Percentiles rank a stretch among this genome's conserved stretches.
Conservation (phyloP, 345 rosid species). For the Rubroshorea leprosula region DNA sequence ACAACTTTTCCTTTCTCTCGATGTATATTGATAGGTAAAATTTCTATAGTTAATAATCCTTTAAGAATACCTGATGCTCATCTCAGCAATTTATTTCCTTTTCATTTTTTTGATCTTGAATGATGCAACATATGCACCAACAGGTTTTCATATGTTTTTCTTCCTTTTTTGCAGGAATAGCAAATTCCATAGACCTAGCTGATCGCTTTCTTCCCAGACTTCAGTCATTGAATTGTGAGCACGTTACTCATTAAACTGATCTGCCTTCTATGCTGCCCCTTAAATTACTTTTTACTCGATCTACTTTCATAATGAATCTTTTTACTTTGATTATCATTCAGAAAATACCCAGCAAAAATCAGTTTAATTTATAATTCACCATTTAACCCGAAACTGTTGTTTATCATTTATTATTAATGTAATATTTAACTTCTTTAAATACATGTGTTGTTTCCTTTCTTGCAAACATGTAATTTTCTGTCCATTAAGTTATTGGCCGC, state of each 20-base stretch:
- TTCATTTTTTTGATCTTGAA: background rate
- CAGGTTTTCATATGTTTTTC: background rate
- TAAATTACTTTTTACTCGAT: constrained; percentile 79
- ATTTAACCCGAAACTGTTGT: no score
- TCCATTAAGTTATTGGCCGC: no score
- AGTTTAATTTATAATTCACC: no score
- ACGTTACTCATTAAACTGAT: constrained; percentile 52
- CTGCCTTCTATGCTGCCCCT: constrained; percentile 44
- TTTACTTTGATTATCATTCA: no score
- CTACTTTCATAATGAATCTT: no score
- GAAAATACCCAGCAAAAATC: no score
- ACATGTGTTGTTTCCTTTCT: background rate
- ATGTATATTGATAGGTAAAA: constrained; percentile 74
- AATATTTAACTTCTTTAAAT: no score
- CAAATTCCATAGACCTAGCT: constrained; percentile 86
- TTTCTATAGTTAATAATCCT: background rate
- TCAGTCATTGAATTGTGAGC: constrained; percentile 72
- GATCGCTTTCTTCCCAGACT: constrained; percentile 89
- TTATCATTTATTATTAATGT: no score
- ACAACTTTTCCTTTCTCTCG: constrained; percentile 75
- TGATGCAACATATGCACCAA: no score
- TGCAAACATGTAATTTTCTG: background rate
- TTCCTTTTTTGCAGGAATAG: constrained; percentile 50
- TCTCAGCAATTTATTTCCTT: constrained; percentile 29
- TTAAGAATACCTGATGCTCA: background rate